These are phyloP conservation scores for Posidonia australis DNA, from an alignment of 106 monocot species.

Conservation along the genomic window DNA sequence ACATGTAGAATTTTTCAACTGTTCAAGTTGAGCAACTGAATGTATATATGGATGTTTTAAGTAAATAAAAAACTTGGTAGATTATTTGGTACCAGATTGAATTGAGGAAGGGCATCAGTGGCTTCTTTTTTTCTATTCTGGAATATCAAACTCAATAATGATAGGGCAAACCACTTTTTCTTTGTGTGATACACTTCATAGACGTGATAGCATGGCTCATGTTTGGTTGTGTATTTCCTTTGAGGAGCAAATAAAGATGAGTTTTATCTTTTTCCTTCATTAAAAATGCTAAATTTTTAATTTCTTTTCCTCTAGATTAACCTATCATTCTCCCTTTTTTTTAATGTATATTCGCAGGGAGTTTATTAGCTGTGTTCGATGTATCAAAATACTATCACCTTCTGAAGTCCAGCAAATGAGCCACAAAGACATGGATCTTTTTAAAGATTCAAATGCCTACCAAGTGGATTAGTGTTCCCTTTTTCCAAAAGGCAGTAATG, in stretches of 20 bases:
- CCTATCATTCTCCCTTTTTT: neutral
- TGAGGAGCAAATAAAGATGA: too few relatives aligned
- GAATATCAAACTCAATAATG: neutral
- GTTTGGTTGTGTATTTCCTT: too few relatives aligned
- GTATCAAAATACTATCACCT: slow-evolving; percentile 80
- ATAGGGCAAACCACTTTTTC: too few relatives aligned
- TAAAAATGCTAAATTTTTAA: too few relatives aligned
- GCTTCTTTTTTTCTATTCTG: neutral
- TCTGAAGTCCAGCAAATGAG: slow-evolving; percentile 91
- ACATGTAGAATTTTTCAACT: too few relatives aligned
- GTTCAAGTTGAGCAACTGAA: too few relatives aligned
- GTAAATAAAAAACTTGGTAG: too few relatives aligned
- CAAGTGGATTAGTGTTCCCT: neutral
- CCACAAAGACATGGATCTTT: slow-evolving; percentile 39
- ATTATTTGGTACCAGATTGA: too few relatives aligned
- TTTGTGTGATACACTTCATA: too few relatives aligned
- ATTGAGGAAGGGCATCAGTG: too few relatives aligned
- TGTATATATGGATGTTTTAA: too few relatives aligned
- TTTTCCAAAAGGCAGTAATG: neutral
- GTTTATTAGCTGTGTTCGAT: slow-evolving; percentile 72
- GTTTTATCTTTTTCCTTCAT: neutral
- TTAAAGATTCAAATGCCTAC: slow-evolving; percentile 9
- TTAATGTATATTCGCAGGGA: slow-evolving; percentile 42
- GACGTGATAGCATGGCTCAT: too few relatives aligned
- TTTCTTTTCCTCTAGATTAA: neutral